These are phyloP conservation scores for Podila clonocystis DNA, from an alignment of 192 early-diverging fungal species.

Conservation along the genomic window DNA sequence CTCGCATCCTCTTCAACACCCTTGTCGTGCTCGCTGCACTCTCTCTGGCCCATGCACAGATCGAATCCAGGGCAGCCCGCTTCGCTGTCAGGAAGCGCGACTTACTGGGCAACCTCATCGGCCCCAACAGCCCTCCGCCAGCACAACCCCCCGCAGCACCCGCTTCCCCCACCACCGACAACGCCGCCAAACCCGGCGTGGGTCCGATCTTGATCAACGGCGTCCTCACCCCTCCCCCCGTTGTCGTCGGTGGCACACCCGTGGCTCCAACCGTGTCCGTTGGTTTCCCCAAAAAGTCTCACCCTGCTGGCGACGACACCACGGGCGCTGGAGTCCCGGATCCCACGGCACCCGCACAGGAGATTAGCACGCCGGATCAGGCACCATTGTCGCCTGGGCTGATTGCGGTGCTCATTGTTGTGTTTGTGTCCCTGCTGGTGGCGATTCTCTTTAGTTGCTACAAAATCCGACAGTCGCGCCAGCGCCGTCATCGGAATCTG, in stretches of 20 bases:
- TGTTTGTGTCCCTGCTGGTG: conserved; percentile 5
- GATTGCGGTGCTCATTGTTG: conserved; percentile 15
- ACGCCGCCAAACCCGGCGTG: neutral
- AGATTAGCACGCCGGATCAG: neutral
- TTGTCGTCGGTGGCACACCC: neutral
- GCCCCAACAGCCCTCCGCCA: neutral
- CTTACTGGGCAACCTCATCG: neutral
- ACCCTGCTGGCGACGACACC: neutral
- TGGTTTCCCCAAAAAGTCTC: neutral
- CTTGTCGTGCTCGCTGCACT: neutral
- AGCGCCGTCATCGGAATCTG: conserved; percentile 28
- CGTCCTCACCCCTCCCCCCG: conserved; percentile 6
- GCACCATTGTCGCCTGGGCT: conserved; percentile 15
- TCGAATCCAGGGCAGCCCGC: neutral
- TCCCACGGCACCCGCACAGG: neutral
- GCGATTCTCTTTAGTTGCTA: conserved; percentile 34
- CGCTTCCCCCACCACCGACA: neutral
- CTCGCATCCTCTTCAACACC: neutral
- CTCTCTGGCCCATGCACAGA: neutral
- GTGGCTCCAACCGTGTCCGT: neutral
- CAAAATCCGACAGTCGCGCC: conserved; percentile 22
- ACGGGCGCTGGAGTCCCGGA: neutral
- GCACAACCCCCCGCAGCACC: neutral
- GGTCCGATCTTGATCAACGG: neutral
- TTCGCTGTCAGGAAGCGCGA: conserved; percentile 4